Base-by-base conservation (phyloP, 139 green algal species). In the Chlamydomonas schloesseri region DNA sequence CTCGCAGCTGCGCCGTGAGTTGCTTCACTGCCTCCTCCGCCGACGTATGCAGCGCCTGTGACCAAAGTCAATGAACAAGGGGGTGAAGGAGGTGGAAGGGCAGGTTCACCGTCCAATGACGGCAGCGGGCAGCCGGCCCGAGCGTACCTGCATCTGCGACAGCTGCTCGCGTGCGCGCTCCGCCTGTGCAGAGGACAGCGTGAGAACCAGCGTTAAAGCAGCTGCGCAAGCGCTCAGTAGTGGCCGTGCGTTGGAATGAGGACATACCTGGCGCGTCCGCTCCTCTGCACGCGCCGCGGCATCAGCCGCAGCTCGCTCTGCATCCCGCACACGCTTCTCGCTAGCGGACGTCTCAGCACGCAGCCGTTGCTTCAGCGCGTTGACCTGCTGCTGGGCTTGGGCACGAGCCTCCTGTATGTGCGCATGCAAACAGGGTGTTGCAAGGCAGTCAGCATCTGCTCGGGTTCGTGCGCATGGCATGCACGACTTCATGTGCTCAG, bases 121-220 rank as follows among this genome's bases (percentile, higher is more conserved):
- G 24, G 11, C 11, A 46, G 9, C 24, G 10, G 29, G 1, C 18
- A 24, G 20, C 47, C 15, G 3, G 9, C 47, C 17, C 13, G 46
- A 0, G 6, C 67, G 13, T 34, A 85, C 82, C 82, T 81, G 71
- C 34, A 81, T 46, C 82, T 81, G 70, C 0, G 58, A 17, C 36
- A 81, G 71, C 82, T 81, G 82, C 58, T 87, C 70, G 3, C 58
- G 55, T 3, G 69, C 53, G 2, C 81, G 55, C 55, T 87, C 69
- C 5, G 70, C 69, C 81, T 79, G 81, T 62, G 60, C n/a, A n/a
- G n/a, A n/a, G n/a, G n/a, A n/a, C n/a, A n/a, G n/a, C n/a, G n/a
- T n/a, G n/a, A n/a, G n/a, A n/a, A n/a, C n/a, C n/a, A n/a, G n/a
- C n/a, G n/a, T n/a, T n/a, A n/a, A n/a, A n/a, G n/a, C n/a, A n/a